phyloP scores from a whole-genome alignment of 2,329 filamentous ascomycete species.

The Sporothrix sp. region DNA sequence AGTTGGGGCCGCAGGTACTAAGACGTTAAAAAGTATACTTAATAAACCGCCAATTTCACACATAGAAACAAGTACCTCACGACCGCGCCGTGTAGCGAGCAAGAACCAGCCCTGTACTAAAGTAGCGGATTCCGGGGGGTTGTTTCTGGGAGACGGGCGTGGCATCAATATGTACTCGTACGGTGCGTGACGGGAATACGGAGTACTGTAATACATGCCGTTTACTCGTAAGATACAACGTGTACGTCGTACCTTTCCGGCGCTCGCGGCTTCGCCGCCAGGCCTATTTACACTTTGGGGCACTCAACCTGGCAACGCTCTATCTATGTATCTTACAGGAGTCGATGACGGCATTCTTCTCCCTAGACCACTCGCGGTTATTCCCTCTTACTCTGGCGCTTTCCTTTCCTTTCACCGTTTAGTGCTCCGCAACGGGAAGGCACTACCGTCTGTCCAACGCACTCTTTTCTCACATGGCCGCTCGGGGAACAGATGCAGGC shows the following conservation, averaged over 20 bases:
- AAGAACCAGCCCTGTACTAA: slow-evolving; percentile 16
- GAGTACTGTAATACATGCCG: background rate
- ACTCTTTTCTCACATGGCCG: too few species aligned
- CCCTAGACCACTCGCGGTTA: background rate
- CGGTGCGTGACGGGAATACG: background rate
- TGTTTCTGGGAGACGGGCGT: slow-evolving; percentile 1
- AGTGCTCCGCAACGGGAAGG: background rate
- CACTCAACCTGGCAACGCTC: background rate
- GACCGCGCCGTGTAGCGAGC: slow-evolving; percentile 5
- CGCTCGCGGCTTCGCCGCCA: background rate
- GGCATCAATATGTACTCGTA: too few species aligned
- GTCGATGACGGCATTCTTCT: slow-evolving; percentile 4
- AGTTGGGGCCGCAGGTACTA: slow-evolving; percentile 3
- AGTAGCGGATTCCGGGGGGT: slow-evolving; percentile 13
- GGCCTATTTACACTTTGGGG: background rate
- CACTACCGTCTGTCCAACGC: too few species aligned
- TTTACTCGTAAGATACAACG: too few species aligned
- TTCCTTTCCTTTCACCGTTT: background rate
- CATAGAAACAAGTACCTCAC: slow-evolving; percentile 5
- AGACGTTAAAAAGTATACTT: background rate
- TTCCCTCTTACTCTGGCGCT: background rate
- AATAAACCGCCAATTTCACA: background rate
- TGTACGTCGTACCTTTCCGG: too few species aligned
- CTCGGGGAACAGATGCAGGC: slow-evolving; percentile 5
- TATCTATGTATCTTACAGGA: background rate